A percentile compares a stretch with the other conserved stretches of the same genome.
Evolutionary conservation across 1,284 basidiomycete species (phyloP).

Genomic region (Calocybe gambosa): DNA sequence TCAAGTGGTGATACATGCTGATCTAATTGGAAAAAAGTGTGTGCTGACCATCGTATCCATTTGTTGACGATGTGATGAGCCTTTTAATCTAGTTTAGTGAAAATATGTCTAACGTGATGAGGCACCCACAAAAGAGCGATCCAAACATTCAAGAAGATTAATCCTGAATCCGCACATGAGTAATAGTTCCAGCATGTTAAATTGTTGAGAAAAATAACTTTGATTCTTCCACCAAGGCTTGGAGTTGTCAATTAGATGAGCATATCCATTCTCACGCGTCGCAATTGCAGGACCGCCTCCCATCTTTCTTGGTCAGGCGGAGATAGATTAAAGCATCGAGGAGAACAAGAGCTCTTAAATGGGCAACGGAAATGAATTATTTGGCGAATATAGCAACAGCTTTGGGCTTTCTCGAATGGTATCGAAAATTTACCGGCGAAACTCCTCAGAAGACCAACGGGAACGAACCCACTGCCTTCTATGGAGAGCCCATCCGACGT

Average conservation of each 20-base stretch:
- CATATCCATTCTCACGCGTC: slow-evolving; percentile 29
- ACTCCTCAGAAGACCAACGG: not conserved
- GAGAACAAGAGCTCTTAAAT: not conserved
- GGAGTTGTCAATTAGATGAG: slow-evolving; percentile 44
- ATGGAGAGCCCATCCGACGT: not conserved
- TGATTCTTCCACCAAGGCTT: slow-evolving; percentile 57
- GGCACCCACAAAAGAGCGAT: slow-evolving; percentile 27
- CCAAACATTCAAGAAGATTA: slow-evolving; percentile 31
- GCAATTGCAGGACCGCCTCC: slow-evolving; percentile 42
- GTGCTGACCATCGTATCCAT: slow-evolving; percentile 52
- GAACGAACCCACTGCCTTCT: not conserved
- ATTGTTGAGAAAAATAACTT: slow-evolving; percentile 28
- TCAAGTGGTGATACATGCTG: not conserved
- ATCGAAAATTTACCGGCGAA: slow-evolving; percentile 11
- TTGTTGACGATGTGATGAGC: slow-evolving; percentile 39
- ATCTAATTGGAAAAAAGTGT: not conserved
- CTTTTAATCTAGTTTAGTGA: not conserved
- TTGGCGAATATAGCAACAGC: not conserved
- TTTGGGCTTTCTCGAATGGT: not conserved
- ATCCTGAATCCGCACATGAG: slow-evolving; percentile 16
- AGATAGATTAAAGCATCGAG: not conserved
- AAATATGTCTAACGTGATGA: not conserved
- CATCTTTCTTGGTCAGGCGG: slow-evolving; percentile 15
- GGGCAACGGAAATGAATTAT: not conserved
- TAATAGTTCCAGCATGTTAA: not conserved